Evolutionary conservation across 768 basidiomycete species (phyloP).

Genomic region (Candolleomyces aberdarensis): DNA sequence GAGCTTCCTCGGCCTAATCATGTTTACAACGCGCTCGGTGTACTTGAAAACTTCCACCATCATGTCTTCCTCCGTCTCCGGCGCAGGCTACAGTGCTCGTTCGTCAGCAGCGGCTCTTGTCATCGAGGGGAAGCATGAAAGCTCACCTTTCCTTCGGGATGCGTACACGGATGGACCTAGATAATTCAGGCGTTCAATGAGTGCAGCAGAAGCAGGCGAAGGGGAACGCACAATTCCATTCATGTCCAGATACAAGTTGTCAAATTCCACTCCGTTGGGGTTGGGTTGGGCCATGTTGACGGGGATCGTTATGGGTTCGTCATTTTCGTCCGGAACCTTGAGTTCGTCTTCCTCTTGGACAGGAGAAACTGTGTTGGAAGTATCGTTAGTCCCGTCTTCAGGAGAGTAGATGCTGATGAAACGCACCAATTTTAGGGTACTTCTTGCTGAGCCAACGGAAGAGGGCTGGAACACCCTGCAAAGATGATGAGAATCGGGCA

Average conservation of each 20-base stretch:
- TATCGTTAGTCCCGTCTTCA: not conserved
- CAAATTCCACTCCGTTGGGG: constrained; percentile 95
- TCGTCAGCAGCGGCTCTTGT: not conserved
- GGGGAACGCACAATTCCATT: constrained; percentile 85
- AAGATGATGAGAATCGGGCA: not conserved
- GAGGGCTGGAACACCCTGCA: constrained; percentile 92
- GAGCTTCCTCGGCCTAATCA: constrained; percentile 91
- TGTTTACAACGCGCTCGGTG: constrained; percentile 95
- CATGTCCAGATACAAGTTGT: constrained; percentile 98
- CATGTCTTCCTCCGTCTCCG: constrained; percentile 98
- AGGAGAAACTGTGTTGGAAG: constrained; percentile 49
- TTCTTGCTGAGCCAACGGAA: constrained; percentile 99
- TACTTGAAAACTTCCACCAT: constrained; percentile 97
- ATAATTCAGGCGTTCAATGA: not conserved
- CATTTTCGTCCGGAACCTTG: constrained; percentile 64
- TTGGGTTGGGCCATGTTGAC: constrained; percentile 78
- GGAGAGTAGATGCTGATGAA: not conserved
- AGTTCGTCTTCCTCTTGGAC: constrained; percentile 85
- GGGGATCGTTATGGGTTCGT: constrained; percentile 66
- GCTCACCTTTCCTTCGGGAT: constrained; percentile 90
- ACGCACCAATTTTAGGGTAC: constrained; percentile 93
- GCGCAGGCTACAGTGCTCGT: constrained; percentile 63
- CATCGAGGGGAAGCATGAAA: not conserved
- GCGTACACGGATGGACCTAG: constrained; percentile 97
- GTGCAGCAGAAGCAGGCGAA: not conserved